A percentile compares a stretch with the other conserved stretches of the same genome.
These are phyloP conservation scores for Telfairia occidentalis DNA, from an alignment of 331 rosid genomes.

Conservation along the genomic window DNA sequence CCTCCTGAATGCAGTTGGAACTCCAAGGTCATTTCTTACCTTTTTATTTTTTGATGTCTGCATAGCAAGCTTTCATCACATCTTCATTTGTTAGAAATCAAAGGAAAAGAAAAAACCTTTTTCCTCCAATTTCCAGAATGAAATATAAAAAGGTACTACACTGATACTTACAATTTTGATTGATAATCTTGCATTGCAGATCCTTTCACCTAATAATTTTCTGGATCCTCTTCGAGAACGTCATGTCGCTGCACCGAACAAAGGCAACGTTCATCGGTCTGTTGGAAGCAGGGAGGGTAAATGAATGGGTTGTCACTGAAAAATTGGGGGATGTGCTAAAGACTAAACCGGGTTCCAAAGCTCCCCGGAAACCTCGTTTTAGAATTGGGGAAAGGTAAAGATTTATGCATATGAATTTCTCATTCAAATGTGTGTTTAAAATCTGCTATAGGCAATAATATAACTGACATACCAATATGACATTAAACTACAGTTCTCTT, in stretches of 20 bases:
- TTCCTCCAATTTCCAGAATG: neutral
- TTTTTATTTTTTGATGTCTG: neutral
- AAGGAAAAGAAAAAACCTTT: neutral
- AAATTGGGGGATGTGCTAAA: constrained; percentile 82
- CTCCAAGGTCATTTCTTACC: constrained; percentile 52
- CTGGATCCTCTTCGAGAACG: constrained; percentile 95
- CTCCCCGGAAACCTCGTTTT: constrained; percentile 47
- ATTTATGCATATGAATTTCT: neutral
- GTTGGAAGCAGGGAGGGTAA: constrained; percentile 71
- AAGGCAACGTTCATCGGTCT: constrained; percentile 78
- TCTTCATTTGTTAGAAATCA: neutral
- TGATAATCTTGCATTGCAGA: constrained; percentile 38
- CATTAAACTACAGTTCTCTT: neutral
- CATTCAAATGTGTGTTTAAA: neutral
- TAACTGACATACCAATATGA: neutral
- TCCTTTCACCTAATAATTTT: constrained; percentile 68
- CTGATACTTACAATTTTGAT: neutral
- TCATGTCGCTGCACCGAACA: constrained; percentile 89
- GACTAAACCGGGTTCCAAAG: constrained; percentile 41
- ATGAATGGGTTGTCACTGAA: constrained; percentile 93
- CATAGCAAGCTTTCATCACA: neutral
- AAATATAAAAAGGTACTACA: neutral
- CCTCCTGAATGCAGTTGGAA: constrained; percentile 84
- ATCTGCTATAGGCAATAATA: neutral
- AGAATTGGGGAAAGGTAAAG: constrained; percentile 60